phyloP scores from a whole-genome alignment of 2,329 filamentous ascomycete species.

The Anisogramma anomala region DNA sequence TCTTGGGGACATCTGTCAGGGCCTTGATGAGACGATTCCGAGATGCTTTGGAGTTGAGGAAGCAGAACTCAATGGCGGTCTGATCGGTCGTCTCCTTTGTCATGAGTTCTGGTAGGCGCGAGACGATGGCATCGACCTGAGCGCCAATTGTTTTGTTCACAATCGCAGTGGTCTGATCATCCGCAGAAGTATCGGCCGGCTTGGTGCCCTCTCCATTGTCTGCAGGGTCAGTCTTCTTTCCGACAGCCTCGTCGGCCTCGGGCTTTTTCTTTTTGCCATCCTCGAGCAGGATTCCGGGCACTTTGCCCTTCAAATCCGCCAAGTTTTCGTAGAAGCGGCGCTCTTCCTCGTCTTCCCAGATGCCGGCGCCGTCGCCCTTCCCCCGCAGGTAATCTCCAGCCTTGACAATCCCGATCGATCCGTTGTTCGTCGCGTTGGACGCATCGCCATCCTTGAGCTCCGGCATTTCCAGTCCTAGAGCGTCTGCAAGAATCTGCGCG shows the following conservation, averaged over 20 bases:
- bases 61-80: conserved; percentile 92
- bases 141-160: conserved; percentile 96
- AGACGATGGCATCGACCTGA: conserved; percentile 82
- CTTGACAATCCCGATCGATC: conserved; percentile 85
- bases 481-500: conserved; percentile 82
- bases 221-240: conserved; percentile 54
- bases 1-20: conserved; percentile 88
- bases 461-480: conserved; percentile 83
- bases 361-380: conserved; percentile 80
- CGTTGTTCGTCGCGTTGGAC: conserved; percentile 50
- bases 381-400: conserved; percentile 85
- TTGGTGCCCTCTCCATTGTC: conserved; percentile 42
- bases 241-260: conserved; percentile 70
- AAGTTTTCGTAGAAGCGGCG: conserved; percentile 96
- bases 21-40: conserved; percentile 88
- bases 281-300: conserved; percentile 85
- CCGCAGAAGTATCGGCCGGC: conserved; percentile 39
- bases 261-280: conserved; percentile 89
- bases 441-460: conserved; percentile 77
- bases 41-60: conserved; percentile 95
- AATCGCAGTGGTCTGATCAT: conserved; percentile 87
- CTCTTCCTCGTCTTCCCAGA: conserved; percentile 98
- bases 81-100: conserved; percentile 88
- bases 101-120: conserved; percentile 80
- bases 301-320: conserved; percentile 88